phyloP scores from a whole-genome alignment of 345 rosid genomes.

The Adansonia digitata region DNA sequence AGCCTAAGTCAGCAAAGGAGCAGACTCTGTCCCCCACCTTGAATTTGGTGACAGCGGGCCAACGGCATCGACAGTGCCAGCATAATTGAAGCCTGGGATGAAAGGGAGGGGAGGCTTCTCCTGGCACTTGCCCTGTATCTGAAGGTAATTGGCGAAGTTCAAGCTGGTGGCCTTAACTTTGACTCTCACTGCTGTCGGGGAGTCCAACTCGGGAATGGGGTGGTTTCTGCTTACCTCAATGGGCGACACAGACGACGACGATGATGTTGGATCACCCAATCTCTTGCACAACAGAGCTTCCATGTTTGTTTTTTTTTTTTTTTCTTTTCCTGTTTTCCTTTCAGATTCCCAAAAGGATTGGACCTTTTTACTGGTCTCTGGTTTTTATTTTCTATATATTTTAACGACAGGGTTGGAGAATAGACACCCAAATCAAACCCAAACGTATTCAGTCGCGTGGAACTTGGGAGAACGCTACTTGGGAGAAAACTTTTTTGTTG shows the following conservation, averaged over 20 bases:
- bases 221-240: conserved; percentile 35
- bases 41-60: conserved; percentile 56
- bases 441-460: too few species aligned
- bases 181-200: conserved; percentile 61
- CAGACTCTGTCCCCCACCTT: conserved; percentile 77
- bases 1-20: conserved; percentile 50
- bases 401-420: too few species aligned
- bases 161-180: conserved; percentile 85
- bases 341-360: too few species aligned
- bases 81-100: conserved; percentile 88
- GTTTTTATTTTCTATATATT: not conserved
- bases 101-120: conserved; percentile 79
- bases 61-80: conserved; percentile 61
- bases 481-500: too few species aligned
- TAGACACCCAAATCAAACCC: too few species aligned
- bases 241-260: conserved; percentile 27
- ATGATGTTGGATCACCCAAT: conserved; percentile 56
- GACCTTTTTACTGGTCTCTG: not conserved
- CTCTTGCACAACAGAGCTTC: conserved; percentile 80
- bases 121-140: conserved; percentile 79
- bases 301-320: conserved; percentile 27
- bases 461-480: too few species aligned
- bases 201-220: conserved; percentile 55
- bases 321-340: not conserved
- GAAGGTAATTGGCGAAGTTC: conserved; percentile 90